Evolutionary conservation across 2,329 filamentous ascomycete species (phyloP).

Genomic region (Emmonsiellopsis sp.): DNA sequence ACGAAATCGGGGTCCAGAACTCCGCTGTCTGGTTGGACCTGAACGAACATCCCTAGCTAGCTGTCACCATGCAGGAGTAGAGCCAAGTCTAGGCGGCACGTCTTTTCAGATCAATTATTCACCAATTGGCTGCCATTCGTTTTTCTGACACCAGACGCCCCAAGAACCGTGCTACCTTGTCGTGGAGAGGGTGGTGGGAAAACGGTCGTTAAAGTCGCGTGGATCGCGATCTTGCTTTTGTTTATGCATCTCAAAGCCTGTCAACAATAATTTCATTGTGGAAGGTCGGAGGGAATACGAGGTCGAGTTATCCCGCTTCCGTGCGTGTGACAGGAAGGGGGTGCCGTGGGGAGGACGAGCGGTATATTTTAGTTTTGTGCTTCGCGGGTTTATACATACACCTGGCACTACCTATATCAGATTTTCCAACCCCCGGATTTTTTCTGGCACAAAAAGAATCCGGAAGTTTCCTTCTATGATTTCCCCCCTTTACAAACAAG

Average conservation of each 20-base stretch:
- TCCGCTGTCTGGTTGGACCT: not conserved
- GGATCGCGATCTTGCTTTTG: slow-evolving; percentile 1
- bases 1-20: not conserved
- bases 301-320: not conserved
- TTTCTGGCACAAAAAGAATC: too few species aligned
- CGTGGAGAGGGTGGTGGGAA: not conserved
- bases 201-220: not conserved
- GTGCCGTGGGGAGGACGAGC: not conserved
- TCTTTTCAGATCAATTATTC: not conserved
- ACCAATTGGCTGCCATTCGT: not conserved
- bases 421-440: too few species aligned
- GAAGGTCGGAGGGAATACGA: not conserved
- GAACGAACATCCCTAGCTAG: not conserved
- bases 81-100: not conserved
- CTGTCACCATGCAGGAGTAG: not conserved
- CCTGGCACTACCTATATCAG: not conserved
- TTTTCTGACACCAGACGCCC: not conserved
- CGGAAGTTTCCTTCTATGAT: too few species aligned
- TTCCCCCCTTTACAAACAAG: too few species aligned
- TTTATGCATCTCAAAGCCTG: too few species aligned
- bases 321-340: not conserved
- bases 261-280: too few species aligned
- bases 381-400: not conserved
- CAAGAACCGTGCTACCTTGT: not conserved
- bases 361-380: not conserved